Percentiles rank a stretch among this genome's conserved stretches.
phyloP scores from a whole-genome alignment of 2,329 filamentous ascomycete genomes.

The Neofusicoccum umdonicola region DNA sequence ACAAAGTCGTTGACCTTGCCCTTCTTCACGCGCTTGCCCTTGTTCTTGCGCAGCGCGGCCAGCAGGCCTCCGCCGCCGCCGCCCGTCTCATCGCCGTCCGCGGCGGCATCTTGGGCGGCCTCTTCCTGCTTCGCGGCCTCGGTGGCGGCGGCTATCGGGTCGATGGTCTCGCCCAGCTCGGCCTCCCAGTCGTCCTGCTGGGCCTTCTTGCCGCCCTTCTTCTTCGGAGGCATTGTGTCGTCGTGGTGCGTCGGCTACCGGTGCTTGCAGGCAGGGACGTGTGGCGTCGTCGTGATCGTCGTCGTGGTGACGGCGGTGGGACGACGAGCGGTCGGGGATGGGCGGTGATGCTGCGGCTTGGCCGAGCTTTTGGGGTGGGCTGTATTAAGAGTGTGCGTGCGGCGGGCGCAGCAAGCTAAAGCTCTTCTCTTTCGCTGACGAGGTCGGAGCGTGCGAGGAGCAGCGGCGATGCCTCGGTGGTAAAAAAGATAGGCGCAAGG shows the following conservation, averaged over 20 bases:
- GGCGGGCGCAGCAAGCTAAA: slow-evolving; percentile 1
- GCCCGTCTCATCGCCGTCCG: slow-evolving; percentile 47
- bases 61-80: slow-evolving; percentile 48
- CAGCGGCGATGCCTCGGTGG: slow-evolving; percentile 1
- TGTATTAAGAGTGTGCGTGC: not conserved
- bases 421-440: not conserved
- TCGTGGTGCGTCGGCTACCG: not conserved
- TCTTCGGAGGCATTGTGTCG: slow-evolving; percentile 81
- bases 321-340: not conserved
- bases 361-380: not conserved
- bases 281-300: not conserved
- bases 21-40: slow-evolving; percentile 77
- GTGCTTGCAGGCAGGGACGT: not conserved
- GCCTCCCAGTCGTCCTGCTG: slow-evolving; percentile 91
- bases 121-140: slow-evolving; percentile 20
- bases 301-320: not conserved
- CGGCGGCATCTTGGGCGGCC: slow-evolving; percentile 47
- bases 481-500: not conserved
- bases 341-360: not conserved
- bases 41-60: slow-evolving; percentile 51
- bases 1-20: slow-evolving; percentile 76
- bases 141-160: slow-evolving; percentile 56
- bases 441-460: not conserved
- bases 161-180: slow-evolving; percentile 77
- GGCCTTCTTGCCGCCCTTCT: slow-evolving; percentile 85